phyloP scores from a whole-genome alignment of 1,139 yeast genomes.

The Candida gigantensis region DNA sequence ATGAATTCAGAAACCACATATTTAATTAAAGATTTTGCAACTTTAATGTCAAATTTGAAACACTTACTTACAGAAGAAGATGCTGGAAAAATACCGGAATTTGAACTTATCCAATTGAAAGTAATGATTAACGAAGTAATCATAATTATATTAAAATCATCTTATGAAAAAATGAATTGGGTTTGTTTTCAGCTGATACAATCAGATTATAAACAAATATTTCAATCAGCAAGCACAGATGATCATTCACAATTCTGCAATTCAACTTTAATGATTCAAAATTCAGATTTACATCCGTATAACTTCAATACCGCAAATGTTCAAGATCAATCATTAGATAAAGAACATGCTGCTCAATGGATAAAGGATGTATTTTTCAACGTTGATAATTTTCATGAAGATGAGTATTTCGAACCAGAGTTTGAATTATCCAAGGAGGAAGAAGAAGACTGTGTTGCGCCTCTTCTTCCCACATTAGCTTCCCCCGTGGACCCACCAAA shows the following conservation, averaged over 20 bases:
- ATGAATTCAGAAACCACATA: not conserved
- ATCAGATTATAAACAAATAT: constrained; percentile 7
- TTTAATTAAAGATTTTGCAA: constrained; percentile 4
- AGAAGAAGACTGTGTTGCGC: not conserved
- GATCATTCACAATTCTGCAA: not conserved
- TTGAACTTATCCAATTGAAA: constrained; percentile 1
- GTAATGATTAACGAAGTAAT: constrained; percentile 4
- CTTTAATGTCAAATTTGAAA: constrained; percentile 4
- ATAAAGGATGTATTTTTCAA: constrained; percentile 2
- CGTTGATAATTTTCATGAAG: constrained; percentile 3
- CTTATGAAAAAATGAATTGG: constrained; percentile 5
- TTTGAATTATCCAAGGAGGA: not conserved
- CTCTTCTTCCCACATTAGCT: no score
- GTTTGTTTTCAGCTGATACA: constrained; percentile 6
- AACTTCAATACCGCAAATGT: not conserved
- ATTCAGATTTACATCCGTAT: constrained; percentile 4
- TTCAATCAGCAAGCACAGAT: not conserved
- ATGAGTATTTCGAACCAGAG: not conserved
- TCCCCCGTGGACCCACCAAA: not conserved
- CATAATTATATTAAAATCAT: not conserved
- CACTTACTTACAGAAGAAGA: not conserved
- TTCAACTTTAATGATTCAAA: constrained; percentile 5
- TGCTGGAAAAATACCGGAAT: not conserved
- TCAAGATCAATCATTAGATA: not conserved
- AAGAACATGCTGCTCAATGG: constrained; percentile 6